Conservation (phyloP, 352 stramenopile genomes). For the Globisporangium ultimum region DNA sequence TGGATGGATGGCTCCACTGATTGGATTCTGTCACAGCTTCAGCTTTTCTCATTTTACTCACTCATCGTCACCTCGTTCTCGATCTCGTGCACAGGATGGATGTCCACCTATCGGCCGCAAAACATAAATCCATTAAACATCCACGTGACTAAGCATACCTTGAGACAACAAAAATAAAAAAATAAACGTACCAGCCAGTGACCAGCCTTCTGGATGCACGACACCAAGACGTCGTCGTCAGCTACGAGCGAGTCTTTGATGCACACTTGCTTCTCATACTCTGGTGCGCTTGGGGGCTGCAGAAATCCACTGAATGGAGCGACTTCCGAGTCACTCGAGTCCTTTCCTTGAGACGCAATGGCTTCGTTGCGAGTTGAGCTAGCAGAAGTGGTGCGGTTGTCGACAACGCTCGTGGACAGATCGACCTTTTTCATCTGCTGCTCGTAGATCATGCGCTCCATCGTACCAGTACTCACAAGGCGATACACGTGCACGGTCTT, state of each 20-base stretch:
- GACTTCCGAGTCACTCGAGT: conserved; percentile 1
- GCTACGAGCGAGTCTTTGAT: conserved; percentile 36
- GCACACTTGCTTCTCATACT: conserved; percentile 23
- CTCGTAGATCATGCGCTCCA: conserved; percentile 92
- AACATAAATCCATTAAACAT: conserved; percentile 8
- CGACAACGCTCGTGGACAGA: conserved; percentile 71
- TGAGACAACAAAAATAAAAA: not conserved
- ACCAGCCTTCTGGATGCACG: conserved; percentile 50
- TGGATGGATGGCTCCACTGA: not conserved
- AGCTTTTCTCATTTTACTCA: not conserved
- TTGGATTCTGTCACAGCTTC: too few species aligned
- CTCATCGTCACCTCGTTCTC: conserved; percentile 6
- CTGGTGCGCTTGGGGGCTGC: conserved; percentile 31
- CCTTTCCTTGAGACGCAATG: too few species aligned
- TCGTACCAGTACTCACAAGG: conserved; percentile 90
- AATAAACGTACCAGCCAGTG: conserved; percentile 52
- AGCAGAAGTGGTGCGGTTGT: conserved; percentile 28
- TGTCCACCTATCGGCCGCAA: conserved; percentile 26
- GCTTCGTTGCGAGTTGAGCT: conserved; percentile 1
- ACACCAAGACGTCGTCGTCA: conserved; percentile 54
- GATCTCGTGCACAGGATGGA: conserved; percentile 39
- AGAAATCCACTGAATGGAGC: conserved; percentile 59
- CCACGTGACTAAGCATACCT: not conserved
- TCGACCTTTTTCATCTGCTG: conserved; percentile 89
- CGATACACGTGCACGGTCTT: conserved; percentile 91